Evolutionary conservation across 2,329 filamentous ascomycete genomes (phyloP).

Genomic region (Clarireedia sp.): DNA sequence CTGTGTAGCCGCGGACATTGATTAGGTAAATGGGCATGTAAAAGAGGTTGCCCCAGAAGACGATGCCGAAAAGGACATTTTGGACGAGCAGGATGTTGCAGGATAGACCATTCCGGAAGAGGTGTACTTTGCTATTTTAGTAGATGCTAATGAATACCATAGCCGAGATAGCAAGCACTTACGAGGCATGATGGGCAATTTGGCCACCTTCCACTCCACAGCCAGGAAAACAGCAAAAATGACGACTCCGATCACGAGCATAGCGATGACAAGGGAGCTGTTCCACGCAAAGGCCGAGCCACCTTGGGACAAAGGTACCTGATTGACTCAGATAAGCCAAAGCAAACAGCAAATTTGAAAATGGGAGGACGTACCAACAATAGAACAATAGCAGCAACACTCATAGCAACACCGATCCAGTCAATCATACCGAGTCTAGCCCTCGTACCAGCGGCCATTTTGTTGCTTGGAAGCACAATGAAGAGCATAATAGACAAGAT

Average conservation of each 20-base stretch:
- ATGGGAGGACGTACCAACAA: constrained; percentile 2
- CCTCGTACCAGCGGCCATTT: constrained; percentile 8
- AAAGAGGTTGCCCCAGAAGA: constrained; percentile 11
- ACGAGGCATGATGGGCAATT: constrained; percentile 65
- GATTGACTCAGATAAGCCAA: background rate
- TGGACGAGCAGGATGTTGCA: constrained; percentile 7
- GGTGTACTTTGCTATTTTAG: background rate
- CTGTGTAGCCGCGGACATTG: constrained; percentile 5
- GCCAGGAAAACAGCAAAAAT: constrained; percentile 36
- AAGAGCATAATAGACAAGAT: constrained; percentile 6
- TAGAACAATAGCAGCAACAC: constrained; percentile 6
- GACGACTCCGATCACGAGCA: constrained; percentile 24
- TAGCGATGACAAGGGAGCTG: constrained; percentile 26
- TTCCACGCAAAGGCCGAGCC: constrained; percentile 28
- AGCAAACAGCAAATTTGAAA: background rate
- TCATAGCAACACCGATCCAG: constrained; percentile 19
- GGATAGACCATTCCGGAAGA: constrained; percentile 7
- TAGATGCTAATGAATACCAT: background rate
- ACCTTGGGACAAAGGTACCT: constrained; percentile 37
- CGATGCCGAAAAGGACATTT: background rate
- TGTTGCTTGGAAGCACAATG: constrained; percentile 16
- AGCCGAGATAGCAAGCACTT: background rate
- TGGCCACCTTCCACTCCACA: constrained; percentile 40
- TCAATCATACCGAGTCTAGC: constrained; percentile 22
- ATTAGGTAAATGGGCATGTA: constrained; percentile 9